phyloP scores from a whole-genome alignment of 768 basidiomycete species.

The Fomitopsis pulvina region DNA sequence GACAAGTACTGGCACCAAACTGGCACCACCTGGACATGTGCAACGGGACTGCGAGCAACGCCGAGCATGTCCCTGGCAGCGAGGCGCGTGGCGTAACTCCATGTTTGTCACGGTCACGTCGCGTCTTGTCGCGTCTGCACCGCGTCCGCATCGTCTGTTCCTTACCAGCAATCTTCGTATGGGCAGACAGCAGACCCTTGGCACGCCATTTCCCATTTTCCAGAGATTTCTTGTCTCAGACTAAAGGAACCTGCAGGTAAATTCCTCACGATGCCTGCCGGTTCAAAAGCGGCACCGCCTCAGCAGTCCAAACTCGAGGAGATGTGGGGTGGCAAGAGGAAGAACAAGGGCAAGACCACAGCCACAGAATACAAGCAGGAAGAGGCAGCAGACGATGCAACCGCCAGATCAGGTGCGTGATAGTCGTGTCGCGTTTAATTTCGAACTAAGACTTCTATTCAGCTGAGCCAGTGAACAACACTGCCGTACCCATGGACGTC shows the following conservation, averaged over 20 bases:
- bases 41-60: too few species aligned
- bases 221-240: neutral
- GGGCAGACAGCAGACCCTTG: constrained; percentile 71
- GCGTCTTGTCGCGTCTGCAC: constrained; percentile 17
- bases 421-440: too few species aligned
- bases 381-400: neutral
- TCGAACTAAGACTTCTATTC: too few species aligned
- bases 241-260: constrained; percentile 42
- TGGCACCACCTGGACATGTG: too few species aligned
- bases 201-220: constrained; percentile 27
- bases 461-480: too few species aligned
- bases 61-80: too few species aligned
- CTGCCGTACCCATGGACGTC: too few species aligned
- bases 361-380: constrained; percentile 11
- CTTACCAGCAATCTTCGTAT: constrained; percentile 29
- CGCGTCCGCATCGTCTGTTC: constrained; percentile 3
- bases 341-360: constrained; percentile 23
- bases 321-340: constrained; percentile 57
- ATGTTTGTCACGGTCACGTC: constrained; percentile 22
- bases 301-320: constrained; percentile 77
- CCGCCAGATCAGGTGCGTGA: neutral
- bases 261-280: constrained; percentile 72
- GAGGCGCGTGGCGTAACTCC: constrained; percentile 14
- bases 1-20: too few species aligned
- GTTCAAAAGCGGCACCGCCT: constrained; percentile 55